Base-by-base conservation (phyloP, 1,139 yeast species). In the Debaryomyces sp. region DNA sequence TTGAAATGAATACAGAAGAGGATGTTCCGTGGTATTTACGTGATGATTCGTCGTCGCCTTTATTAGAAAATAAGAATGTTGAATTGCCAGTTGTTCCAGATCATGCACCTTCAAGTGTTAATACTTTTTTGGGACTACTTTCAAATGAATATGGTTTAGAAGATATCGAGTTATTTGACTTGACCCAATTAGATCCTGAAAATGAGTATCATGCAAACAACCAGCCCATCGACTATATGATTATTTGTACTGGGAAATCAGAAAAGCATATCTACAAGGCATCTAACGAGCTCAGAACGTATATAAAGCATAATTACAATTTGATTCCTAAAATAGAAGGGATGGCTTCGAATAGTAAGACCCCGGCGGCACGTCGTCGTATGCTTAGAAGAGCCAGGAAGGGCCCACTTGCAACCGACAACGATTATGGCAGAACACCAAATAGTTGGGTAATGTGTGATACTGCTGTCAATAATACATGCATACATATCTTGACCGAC, bases 381-480 rank as follows among this genome's bases (percentile, higher is more conserved):
- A 70, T 88, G 62, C 76, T 79, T 40, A 79, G 76, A 62, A 75
- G 81, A 65, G 85, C 82, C 35, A 73, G 78, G 56, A 80, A 74
- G 63, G 76, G 81, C 2, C 82, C 83, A 7, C 65, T 75, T 24
- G 79, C 84, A 15, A 78, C 86, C 3, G 82, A 81, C 53, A 81
- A 80, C 51, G 72, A 71, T 45, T 84, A 80, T 59, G 89, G 89
- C 1, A 72, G 75, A 13, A 60, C 75, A 2, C 75, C 85, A 7
- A 87, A 87, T 55, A 78, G 85, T 29, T 92, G 98, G 98, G 82
- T 89, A 22, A 82, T 89, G 78, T 74, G 91, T 47, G 90, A 89
- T 56, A 78, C 89, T 36, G 74, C 77, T 27, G 67, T 81, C 2
- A 87, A 85, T 53, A 82, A 82, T 23, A 75, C 89, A 4, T 79